These are phyloP conservation scores for Onygena corvina DNA, from an alignment of 2,329 filamentous ascomycete species.

Conservation along the genomic window DNA sequence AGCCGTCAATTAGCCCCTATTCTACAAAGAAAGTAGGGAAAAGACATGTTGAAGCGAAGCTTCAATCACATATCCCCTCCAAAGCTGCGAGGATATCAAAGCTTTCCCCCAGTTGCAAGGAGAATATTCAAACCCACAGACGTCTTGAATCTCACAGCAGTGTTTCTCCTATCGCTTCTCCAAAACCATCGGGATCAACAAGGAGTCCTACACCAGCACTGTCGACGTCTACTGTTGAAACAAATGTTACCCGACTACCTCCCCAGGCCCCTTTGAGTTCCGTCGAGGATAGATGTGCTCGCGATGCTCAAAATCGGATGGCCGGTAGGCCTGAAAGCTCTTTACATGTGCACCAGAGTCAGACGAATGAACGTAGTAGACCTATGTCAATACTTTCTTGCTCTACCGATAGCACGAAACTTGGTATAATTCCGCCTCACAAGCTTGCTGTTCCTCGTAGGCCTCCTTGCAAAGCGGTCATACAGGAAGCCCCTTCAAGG, in stretches of 20 bases:
- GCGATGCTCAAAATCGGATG: neutral
- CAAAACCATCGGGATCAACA: neutral
- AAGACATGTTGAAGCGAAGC: no score
- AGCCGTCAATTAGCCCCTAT: no score
- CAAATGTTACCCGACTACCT: neutral
- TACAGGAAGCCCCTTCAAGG: neutral
- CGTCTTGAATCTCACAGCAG: no score
- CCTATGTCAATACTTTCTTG: neutral
- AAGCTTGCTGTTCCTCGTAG: neutral
- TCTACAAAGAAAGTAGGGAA: no score
- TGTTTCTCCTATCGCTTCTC: neutral
- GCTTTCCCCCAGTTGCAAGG: no score
- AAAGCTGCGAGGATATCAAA: no score
- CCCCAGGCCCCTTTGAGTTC: neutral
- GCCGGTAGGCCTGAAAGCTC: neutral
- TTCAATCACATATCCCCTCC: no score
- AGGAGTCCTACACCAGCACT: neutral
- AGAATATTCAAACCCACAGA: no score
- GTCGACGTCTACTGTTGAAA: neutral
- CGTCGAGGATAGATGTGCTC: neutral
- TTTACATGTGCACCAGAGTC: neutral
- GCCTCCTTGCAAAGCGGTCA: neutral
- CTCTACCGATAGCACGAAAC: slow-evolving; percentile 1
- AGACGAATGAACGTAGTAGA: neutral
- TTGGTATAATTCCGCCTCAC: slow-evolving; percentile 5